These are phyloP conservation scores for Colletotrichum liriopes DNA, from an alignment of 2,329 filamentous ascomycete species.

Conservation along the genomic window DNA sequence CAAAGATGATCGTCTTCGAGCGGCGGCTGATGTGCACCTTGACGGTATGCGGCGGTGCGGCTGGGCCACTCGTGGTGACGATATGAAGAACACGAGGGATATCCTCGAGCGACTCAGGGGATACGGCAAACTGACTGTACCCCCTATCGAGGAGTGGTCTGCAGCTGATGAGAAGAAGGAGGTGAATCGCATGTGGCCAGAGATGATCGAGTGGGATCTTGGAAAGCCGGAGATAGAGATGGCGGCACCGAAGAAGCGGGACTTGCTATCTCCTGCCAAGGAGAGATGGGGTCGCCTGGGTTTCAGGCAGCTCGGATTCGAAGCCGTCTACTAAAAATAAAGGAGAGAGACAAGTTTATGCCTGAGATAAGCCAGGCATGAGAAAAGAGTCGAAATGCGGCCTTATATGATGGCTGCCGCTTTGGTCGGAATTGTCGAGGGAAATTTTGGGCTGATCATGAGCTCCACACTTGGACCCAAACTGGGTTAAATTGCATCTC, in stretches of 20 bases:
- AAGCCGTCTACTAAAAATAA: background rate
- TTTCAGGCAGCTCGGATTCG: slow-evolving; percentile 8
- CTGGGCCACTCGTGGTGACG: slow-evolving; percentile 43
- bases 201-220: slow-evolving; percentile 43
- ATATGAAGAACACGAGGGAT: slow-evolving; percentile 30
- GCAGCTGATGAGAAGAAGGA: slow-evolving; percentile 44
- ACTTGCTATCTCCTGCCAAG: slow-evolving; percentile 44
- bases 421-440: too few relatives aligned
- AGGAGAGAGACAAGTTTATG: background rate
- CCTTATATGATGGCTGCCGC: background rate
- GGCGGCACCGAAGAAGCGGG: slow-evolving; percentile 39
- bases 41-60: slow-evolving; percentile 46
- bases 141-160: slow-evolving; percentile 43
- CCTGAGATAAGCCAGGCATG: background rate
- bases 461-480: background rate
- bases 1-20: slow-evolving; percentile 44
- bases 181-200: slow-evolving; percentile 39
- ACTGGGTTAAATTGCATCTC: background rate
- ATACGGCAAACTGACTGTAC: slow-evolving; percentile 44
- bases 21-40: slow-evolving; percentile 44
- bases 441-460: background rate
- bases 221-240: slow-evolving; percentile 25
- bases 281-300: slow-evolving; percentile 45
- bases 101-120: slow-evolving; percentile 40
- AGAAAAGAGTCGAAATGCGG: too few relatives aligned